Conservation (phyloP, 768 basidiomycete species). For the Roridomyces roridus region DNA sequence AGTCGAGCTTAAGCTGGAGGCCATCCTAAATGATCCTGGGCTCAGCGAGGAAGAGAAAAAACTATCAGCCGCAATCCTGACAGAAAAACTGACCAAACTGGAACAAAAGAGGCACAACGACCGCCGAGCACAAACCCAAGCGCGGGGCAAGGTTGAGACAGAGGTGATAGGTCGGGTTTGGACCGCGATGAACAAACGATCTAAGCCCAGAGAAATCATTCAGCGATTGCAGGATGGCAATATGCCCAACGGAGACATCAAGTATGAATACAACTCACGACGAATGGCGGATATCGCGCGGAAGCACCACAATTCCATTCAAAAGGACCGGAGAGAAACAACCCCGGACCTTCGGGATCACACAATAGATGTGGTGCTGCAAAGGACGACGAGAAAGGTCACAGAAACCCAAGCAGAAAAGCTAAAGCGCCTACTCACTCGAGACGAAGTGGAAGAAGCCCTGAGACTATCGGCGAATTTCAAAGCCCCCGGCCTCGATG, state of each 20-base stretch:
- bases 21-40: not conserved
- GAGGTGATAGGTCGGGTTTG: not conserved
- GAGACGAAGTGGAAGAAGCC: not conserved
- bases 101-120: not conserved
- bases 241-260: not conserved
- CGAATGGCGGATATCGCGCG: conserved; percentile 19
- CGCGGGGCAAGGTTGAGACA: not conserved
- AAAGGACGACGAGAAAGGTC: not conserved
- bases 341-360: not conserved
- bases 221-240: no score
- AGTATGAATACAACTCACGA: not conserved
- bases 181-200: not conserved
- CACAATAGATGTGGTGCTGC: not conserved
- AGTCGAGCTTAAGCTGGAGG: not conserved
- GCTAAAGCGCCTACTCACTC: not conserved
- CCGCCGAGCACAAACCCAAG: not conserved
- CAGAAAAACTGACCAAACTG: not conserved
- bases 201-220: not conserved
- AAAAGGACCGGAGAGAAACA: not conserved
- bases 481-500: conserved; percentile 2
- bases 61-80: not conserved
- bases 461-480: not conserved
- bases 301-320: conserved; percentile 14
- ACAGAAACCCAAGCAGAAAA: not conserved
- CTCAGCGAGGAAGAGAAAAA: not conserved